These are phyloP conservation scores for Echinosophora koreensis DNA, from an alignment of 306 rosid species.

Conservation along the genomic window DNA sequence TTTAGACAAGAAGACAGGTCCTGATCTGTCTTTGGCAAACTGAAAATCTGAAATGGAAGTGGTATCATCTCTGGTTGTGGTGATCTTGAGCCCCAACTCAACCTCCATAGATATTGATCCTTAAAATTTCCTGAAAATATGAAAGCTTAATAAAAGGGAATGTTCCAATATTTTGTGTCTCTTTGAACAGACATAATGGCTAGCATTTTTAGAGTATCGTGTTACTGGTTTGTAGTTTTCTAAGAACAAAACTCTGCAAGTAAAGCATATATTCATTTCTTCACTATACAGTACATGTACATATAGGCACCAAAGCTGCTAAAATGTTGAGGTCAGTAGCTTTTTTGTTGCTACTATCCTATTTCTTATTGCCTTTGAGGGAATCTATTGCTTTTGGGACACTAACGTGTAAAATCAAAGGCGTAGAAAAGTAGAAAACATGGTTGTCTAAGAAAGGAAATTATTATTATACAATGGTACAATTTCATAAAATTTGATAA, in stretches of 20 bases:
- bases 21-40: slow-evolving; percentile 64
- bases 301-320: background rate
- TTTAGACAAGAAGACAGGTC: slow-evolving; percentile 59
- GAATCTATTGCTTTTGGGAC: slow-evolving; percentile 39
- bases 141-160: background rate
- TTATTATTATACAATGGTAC: background rate
- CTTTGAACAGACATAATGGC: background rate
- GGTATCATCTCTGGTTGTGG: slow-evolving; percentile 55
- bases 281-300: slow-evolving; percentile 16
- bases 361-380: background rate
- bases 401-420: slow-evolving; percentile 15
- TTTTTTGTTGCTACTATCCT: slow-evolving; percentile 7
- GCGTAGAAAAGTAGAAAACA: background rate
- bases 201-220: background rate
- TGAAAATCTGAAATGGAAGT: slow-evolving; percentile 59
- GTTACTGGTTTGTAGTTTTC: slow-evolving; percentile 18
- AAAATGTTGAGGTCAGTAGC: background rate
- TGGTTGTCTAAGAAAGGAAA: background rate
- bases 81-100: slow-evolving; percentile 78
- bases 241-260: slow-evolving; percentile 37
- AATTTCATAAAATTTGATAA: background rate
- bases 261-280: slow-evolving; percentile 77
- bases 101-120: slow-evolving; percentile 60
- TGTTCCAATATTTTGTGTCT: slow-evolving; percentile 19
- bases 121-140: slow-evolving; percentile 18